Base-by-base conservation (phyloP, 1,284 basidiomycete genomes). In the Heterobasidion occidentale region DNA sequence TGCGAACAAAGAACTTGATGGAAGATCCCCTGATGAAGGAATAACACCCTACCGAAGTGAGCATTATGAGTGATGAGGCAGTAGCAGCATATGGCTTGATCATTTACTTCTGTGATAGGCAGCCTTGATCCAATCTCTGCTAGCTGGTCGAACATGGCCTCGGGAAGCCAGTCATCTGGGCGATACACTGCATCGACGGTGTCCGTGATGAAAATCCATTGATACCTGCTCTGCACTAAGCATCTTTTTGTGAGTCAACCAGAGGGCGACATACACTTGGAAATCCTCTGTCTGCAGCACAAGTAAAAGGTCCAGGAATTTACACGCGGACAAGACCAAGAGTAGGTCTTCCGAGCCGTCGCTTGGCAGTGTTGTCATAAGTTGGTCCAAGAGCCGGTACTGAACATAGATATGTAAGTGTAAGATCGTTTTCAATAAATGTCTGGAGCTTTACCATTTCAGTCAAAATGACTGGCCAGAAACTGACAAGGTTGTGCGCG, bases 201-300 rank as follows among this genome's bases (percentile, higher is more conserved):
- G 70, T 99, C 97, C 0, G 94, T 97, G 55, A 98, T 86, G 67
- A 99, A 99, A 64, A 98, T 90, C 96, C 97, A 99, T 77, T 99
- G 94, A 70, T 99, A 92, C 62, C 94, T 97, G 62, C 9, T 27
- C 6, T 27, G 7, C 9, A 14, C n/a, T 17, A 11, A 33, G 49
- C 34, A 49, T 36, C 58, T 27, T 20, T 34, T 27, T 27, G 27
- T 60, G 33, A 58, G 52, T 55, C 35, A 55, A 42, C 5, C 51
- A 51, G 19, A 33, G 12, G 34, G n/a, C 7, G 9, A 63, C 86
- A 64, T 67, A 95, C 94, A 98, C 90, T 72, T 99, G 97, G 71
- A 99, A 99, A 67, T 99, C 97, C 64, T 95, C 92, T 0, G 93
- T 96, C 70, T 98, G 95, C 44, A 99, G 73, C 2, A 92, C 87